Base-by-base conservation (phyloP, 108 stramenopile species). In the Stephanodiscus minutulus region DNA sequence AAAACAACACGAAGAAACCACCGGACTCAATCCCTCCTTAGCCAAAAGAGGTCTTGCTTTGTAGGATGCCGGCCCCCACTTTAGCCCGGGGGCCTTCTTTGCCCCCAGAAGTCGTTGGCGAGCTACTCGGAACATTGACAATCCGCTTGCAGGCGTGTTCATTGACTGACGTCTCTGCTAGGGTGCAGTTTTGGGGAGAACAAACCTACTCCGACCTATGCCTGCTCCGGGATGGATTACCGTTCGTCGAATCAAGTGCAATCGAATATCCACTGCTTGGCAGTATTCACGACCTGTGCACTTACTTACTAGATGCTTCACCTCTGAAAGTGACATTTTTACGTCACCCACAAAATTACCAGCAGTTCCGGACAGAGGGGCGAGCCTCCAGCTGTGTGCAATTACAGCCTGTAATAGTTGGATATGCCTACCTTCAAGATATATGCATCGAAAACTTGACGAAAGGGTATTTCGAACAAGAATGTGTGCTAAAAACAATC, bases 301-400 rank as follows among this genome's bases (percentile, higher is more conserved):
- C 27, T 20, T 80, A 80, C 55, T 49, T 80, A n/a, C 56, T 33
- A 31, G 79, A 80, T 68, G 79, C 79, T 2, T 80, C 79, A 10
- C 79, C 79, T 27, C 37, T 80, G 44, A 54, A 60, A 22, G 63
- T 80, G 3, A 37, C 50, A 48, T 48, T 78, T 35, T 24, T 61
- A 25, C 28, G 59, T 7, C 56, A 11, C 12, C 18, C 28, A 17
- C 24, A 68, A 57, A 21, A 15, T 56, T 13, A 21, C 17, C 39
- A 56, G 31, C 66, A 49, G 7, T 28, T 17, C 3, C 48, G n/a
- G 37, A 20, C 31, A 6, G 17, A 15, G 31, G 17, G 21, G 9
- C 0, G 17, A 22, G 18, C 44, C 46, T 33, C 31, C 48, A 29
- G 3, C 29, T 20, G 18, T 57, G 55, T 37, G 24, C 39, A 24